Conservation (phyloP, 768 basidiomycete species). For the Calocybe indica region DNA sequence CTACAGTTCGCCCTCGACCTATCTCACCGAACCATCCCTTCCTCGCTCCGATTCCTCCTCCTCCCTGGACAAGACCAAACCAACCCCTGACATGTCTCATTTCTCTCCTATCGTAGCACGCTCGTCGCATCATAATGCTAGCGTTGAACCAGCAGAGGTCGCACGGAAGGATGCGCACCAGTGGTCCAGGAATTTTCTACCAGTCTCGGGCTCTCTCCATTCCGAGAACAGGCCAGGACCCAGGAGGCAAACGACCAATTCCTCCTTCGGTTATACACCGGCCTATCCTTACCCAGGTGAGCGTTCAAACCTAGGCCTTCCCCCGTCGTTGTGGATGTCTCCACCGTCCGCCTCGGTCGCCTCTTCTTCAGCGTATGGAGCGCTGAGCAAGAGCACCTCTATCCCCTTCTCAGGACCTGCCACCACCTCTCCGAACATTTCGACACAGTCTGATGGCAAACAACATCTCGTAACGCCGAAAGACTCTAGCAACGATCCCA, state of each 20-base stretch:
- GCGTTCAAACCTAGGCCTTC: constrained; percentile 49
- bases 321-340: constrained; percentile 85
- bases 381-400: constrained; percentile 28
- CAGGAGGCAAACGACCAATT: background rate
- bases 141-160: constrained; percentile 5
- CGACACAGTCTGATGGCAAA: constrained; percentile 30
- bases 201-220: constrained; percentile 6
- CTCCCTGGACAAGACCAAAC: constrained; percentile 16
- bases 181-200: constrained; percentile 2
- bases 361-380: constrained; percentile 32
- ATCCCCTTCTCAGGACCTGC: constrained; percentile 26
- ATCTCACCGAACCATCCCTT: constrained; percentile 18
- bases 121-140: no score
- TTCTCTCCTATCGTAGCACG: background rate
- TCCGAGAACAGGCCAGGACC: constrained; percentile 5
- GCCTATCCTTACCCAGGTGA: constrained; percentile 33
- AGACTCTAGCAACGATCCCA: constrained; percentile 45
- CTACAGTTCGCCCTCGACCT: constrained; percentile 14
- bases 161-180: constrained; percentile 4
- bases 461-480: constrained; percentile 32
- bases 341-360: constrained; percentile 46
- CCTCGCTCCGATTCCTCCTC: constrained; percentile 25
- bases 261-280: constrained; percentile 13
- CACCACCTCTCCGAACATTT: constrained; percentile 22
- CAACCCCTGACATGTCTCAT: constrained; percentile 14